Base-by-base conservation (phyloP, 257 asterid genomes). In the Asclepias syriaca region DNA sequence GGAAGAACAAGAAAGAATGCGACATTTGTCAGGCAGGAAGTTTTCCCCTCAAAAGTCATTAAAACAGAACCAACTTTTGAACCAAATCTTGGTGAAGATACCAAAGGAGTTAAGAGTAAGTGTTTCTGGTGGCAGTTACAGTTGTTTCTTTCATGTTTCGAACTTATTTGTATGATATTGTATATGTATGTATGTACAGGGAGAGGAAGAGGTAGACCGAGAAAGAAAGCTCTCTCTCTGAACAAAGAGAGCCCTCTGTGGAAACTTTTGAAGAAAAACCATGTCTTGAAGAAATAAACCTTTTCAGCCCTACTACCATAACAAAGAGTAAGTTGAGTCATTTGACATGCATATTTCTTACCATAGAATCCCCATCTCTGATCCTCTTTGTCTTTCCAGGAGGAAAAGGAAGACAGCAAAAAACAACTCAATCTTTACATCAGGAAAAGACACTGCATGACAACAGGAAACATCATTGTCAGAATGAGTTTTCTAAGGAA, bases 161-260 rank as follows among this genome's bases (percentile, higher is more conserved):
- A 57, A 22, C 46, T 11, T 12, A 7, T 59, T n/a, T 29, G 5
- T 12, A 19, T 24, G n/a, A 59, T 57, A 6, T 27, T 2, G 39
- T 4, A 34, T 34, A 34, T 34, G 39, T 34, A 34, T 34, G 39
- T 34, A 34, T 4, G 39, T 34, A 4, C 39, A 34, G 34, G 34
- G 3, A 29, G 64, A 66, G 58, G 65, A 69, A 50, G 70, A 61
- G 64, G 63, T 68, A 75, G 70, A n/a, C 73, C 37, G 46, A 60
- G 58, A 66, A 49, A 22, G 75, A 75, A 37, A 48, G 13, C 16
- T 57, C 54, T 37, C 48, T 32, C 75, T 24, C 11, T 14, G 14
- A 32, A 8, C 67, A 72, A 51, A 81, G 73, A 45, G 67, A 69
- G n/a, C 78, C 66, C 60, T 57, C 71, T 46, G 19, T 18, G n/a